Conservation (phyloP, 768 basidiomycete genomes). For the Termitomyces sp. region DNA sequence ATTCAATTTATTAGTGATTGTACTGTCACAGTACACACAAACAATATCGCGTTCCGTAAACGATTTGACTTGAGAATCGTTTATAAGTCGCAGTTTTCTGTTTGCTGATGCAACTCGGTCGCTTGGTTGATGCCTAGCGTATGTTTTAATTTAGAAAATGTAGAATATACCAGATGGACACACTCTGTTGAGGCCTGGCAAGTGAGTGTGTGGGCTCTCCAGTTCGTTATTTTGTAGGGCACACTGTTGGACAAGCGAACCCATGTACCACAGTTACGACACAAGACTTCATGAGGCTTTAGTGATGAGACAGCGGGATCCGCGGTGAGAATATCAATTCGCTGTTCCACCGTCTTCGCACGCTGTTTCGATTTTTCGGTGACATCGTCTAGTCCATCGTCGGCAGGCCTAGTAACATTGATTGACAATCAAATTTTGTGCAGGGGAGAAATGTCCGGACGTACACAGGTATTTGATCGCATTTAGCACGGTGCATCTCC, state of each 20-base stretch:
- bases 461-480: slow-evolving; percentile 38
- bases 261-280: slow-evolving; percentile 62
- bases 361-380: slow-evolving; percentile 11
- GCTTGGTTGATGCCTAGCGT: slow-evolving; percentile 38
- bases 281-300: slow-evolving; percentile 47
- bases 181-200: slow-evolving; percentile 41
- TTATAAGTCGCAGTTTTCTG: slow-evolving; percentile 56
- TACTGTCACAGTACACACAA: slow-evolving; percentile 47
- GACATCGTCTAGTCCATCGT: slow-evolving; percentile 14
- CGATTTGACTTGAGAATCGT: slow-evolving; percentile 54
- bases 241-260: slow-evolving; percentile 40
- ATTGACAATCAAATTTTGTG: background rate
- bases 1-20: slow-evolving; percentile 27
- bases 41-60: slow-evolving; percentile 41
- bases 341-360: slow-evolving; percentile 34
- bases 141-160: slow-evolving; percentile 1
- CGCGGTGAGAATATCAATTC: slow-evolving; percentile 45
- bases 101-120: slow-evolving; percentile 58
- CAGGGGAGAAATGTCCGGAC: background rate
- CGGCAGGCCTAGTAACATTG: slow-evolving; percentile 11
- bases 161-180: slow-evolving; percentile 12
- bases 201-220: slow-evolving; percentile 46
- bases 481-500: slow-evolving; percentile 53
- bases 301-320: slow-evolving; percentile 50
- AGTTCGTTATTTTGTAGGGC: slow-evolving; percentile 43